Conservation (phyloP, 768 basidiomycete species). For the Zangia roseola region DNA sequence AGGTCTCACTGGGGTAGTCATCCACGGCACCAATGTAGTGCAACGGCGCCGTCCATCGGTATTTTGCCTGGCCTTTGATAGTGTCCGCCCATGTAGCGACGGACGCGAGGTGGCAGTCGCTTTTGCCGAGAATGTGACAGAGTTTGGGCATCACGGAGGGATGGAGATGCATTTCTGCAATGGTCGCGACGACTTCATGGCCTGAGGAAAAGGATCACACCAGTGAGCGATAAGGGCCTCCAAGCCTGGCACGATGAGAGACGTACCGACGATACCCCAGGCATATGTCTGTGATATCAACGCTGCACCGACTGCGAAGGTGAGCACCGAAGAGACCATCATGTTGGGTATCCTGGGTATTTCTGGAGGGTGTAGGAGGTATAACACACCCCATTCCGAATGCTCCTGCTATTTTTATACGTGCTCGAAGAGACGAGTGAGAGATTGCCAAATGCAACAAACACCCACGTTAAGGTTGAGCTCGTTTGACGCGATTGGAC, state of each 20-base stretch:
- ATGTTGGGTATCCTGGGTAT: slow-evolving; percentile 16
- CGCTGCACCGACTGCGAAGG: slow-evolving; percentile 13
- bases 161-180: slow-evolving; percentile 89
- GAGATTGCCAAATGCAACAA: slow-evolving; percentile 13
- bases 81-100: slow-evolving; percentile 90
- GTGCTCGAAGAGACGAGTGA: neutral
- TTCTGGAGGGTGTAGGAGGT: neutral
- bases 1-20: slow-evolving; percentile 76
- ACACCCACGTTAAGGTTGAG: slow-evolving; percentile 11
- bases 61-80: slow-evolving; percentile 46
- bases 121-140: slow-evolving; percentile 60
- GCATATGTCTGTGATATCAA: slow-evolving; percentile 30
- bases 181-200: slow-evolving; percentile 91
- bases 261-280: slow-evolving; percentile 42
- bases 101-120: slow-evolving; percentile 74
- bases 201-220: slow-evolving; percentile 52
- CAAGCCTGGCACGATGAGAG: neutral
- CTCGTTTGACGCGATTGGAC: slow-evolving; percentile 2
- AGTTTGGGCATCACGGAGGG: slow-evolving; percentile 65
- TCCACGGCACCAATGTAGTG: slow-evolving; percentile 75
- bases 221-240: neutral
- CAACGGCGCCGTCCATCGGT: slow-evolving; percentile 70
- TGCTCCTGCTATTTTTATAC: slow-evolving; percentile 5
- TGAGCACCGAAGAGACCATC: slow-evolving; percentile 15
- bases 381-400: too few relatives aligned